Evolutionary conservation across 1,284 basidiomycete species (phyloP).

Genomic region (Ganoderma resinaceum): DNA sequence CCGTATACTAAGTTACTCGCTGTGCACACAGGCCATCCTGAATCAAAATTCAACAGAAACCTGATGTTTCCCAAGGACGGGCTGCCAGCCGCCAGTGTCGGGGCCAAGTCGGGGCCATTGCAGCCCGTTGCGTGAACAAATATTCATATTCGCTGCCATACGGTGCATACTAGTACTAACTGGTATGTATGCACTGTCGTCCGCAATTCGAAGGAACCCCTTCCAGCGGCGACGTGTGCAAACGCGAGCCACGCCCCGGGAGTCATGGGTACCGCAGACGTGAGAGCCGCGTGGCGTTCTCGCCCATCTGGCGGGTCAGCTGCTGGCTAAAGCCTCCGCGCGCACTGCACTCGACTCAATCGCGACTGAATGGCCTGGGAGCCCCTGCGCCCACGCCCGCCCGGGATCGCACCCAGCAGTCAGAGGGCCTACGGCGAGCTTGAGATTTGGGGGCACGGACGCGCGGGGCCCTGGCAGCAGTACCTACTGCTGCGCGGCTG

Average conservation of each 20-base stretch:
- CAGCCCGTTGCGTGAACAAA: neutral
- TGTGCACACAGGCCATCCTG: neutral
- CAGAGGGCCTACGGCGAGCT: neutral
- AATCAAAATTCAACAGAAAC: neutral
- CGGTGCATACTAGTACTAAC: neutral
- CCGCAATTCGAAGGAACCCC: neutral
- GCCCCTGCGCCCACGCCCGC: constrained; percentile 3
- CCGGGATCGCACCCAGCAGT: constrained; percentile 1
- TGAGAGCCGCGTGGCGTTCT: constrained; percentile 8
- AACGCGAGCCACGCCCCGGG: neutral
- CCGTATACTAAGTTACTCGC: no score
- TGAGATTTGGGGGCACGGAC: neutral
- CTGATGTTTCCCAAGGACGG: neutral
- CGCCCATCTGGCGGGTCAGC: constrained; percentile 2
- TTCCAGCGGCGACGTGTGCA: neutral
- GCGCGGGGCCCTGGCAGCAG: neutral
- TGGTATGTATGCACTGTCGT: neutral
- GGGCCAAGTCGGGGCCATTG: neutral
- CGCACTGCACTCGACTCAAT: constrained; percentile 6
- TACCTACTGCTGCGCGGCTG: neutral
- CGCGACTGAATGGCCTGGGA: constrained; percentile 11
- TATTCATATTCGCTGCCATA: neutral
- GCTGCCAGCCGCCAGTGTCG: neutral
- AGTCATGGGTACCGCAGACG: constrained; percentile 11
- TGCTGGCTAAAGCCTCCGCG: constrained; percentile 2